A percentile compares a stretch with the other conserved stretches of the same genome.
Conservation (phyloP, 768 basidiomycete genomes). For the Paxillus rubicundulus region DNA sequence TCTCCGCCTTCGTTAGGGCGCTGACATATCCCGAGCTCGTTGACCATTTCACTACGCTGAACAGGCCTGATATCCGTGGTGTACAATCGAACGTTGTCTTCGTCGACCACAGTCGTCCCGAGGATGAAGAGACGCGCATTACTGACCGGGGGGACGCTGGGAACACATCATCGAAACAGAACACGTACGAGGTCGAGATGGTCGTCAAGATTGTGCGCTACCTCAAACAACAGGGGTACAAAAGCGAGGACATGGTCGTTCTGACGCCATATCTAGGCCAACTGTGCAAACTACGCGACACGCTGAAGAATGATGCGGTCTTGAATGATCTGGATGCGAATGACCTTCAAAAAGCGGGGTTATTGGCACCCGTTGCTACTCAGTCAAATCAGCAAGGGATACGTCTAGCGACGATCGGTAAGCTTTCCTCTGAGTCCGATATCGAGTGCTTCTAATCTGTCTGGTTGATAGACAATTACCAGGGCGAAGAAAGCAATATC, state of each 20-base stretch:
- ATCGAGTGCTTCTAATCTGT: background rate
- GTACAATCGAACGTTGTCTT: conserved; percentile 60
- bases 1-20: conserved; percentile 58
- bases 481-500: conserved; percentile 73
- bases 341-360: conserved; percentile 58
- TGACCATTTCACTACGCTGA: conserved; percentile 50
- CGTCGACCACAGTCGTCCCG: conserved; percentile 54
- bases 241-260: conserved; percentile 56
- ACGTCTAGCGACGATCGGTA: conserved; percentile 68
- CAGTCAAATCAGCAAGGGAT: conserved; percentile 41
- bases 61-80: conserved; percentile 53
- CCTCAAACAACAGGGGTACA: conserved; percentile 67
- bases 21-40: conserved; percentile 69
- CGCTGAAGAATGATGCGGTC: conserved; percentile 48
- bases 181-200: conserved; percentile 60
- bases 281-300: conserved; percentile 45
- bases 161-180: conserved; percentile 58
- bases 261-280: conserved; percentile 73
- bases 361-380: conserved; percentile 41
- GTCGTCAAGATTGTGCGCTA: conserved; percentile 65
- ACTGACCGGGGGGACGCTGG: conserved; percentile 47
- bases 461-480: conserved; percentile 59
- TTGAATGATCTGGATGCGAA: conserved; percentile 61
- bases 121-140: conserved; percentile 45
- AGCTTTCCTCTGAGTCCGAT: conserved; percentile 1